Base-by-base conservation (phyloP, 495 filamentous ascomycete species). In the Xylaria curta region DNA sequence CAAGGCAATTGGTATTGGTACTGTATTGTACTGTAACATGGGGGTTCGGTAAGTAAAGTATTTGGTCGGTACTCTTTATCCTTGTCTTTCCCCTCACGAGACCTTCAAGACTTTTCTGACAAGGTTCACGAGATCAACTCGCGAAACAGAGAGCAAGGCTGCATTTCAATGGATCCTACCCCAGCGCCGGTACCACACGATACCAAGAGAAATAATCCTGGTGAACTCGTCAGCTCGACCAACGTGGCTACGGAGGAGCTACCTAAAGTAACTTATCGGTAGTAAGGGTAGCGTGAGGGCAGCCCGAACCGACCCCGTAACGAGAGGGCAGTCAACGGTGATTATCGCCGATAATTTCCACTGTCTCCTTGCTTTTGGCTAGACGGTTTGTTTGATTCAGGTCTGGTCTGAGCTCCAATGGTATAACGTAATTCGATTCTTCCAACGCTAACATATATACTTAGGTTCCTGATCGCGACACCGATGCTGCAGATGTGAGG, bases 81-180 rank as follows among this genome's bases (percentile, higher is more conserved):
- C 66, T 60, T 21, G 66, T 69, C 28, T 47, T 47, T 69, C 54
- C 66, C 66, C 66, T 68, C 65, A 68, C 65, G 65, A 68, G 65
- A 58, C 54, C 15, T 26, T 49, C 54, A 10, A 36, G 15, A n/a
- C 51, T 60, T 69, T 67, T 67, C n/a, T 7, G 28, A 33, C 49
- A 17, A 26, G 28, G 49, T 62, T 28, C 64, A 67, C 33, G 31
- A 67, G 64, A 54, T 67, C 26, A 6, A 24, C n/a, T 21, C 46
- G 15, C 13, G 12, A 6, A 2, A 13, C 4, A 64, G 24, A 46
- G 40, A 38, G 24, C 40, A 6, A 64, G 38, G 36, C 28, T 42
- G 15, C 31, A 33, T 17, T 17, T 31, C 10, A 42, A 31, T 24
- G 36, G 38, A 42, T 42, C 38, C 38, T 12, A 40, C 38, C 38